Evolutionary conservation across 371 early-diverging fungal species (phyloP).

Genomic region (Synchytrium microbalum): DNA sequence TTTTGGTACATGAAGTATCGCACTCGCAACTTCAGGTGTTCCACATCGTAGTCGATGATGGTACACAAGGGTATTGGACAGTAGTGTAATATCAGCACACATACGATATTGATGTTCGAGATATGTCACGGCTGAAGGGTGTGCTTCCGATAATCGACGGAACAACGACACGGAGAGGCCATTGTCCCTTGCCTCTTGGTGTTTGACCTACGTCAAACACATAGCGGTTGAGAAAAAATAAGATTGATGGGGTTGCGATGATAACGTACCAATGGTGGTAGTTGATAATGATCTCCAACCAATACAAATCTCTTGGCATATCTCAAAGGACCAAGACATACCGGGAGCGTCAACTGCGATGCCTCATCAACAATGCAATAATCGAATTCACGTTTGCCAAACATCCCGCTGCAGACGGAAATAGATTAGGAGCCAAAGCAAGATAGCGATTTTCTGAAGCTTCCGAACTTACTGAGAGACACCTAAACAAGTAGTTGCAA

Average conservation of each 20-base stretch:
- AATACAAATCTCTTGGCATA: slow-evolving; percentile 80
- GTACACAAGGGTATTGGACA: slow-evolving; percentile 85
- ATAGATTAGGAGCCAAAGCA: not conserved
- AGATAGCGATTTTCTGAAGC: not conserved
- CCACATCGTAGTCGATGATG: slow-evolving; percentile 72
- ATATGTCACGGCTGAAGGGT: slow-evolving; percentile 68
- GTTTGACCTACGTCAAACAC: not conserved
- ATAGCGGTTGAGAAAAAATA: not conserved
- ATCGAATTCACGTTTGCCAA: slow-evolving; percentile 75
- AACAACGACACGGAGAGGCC: slow-evolving; percentile 56
- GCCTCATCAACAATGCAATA: slow-evolving; percentile 99
- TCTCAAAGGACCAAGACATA: slow-evolving; percentile 87
- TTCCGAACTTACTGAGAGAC: slow-evolving; percentile 58
- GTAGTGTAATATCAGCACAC: slow-evolving; percentile 85
- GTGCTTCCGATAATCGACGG: slow-evolving; percentile 65
- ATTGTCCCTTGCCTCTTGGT: slow-evolving; percentile 6
- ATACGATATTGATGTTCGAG: slow-evolving; percentile 94
- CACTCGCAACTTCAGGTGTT: slow-evolving; percentile 49
- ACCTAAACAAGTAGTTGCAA: slow-evolving; percentile 88
- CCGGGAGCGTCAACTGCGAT: slow-evolving; percentile 93
- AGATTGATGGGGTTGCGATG: not conserved
- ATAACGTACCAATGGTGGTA: slow-evolving; percentile 83
- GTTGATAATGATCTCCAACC: slow-evolving; percentile 97
- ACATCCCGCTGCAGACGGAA: slow-evolving; percentile 30
- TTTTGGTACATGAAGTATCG: slow-evolving; percentile 42